Base-by-base conservation (phyloP, 2,329 filamentous ascomycete genomes). In the Diaporthe citrichinensis region DNA sequence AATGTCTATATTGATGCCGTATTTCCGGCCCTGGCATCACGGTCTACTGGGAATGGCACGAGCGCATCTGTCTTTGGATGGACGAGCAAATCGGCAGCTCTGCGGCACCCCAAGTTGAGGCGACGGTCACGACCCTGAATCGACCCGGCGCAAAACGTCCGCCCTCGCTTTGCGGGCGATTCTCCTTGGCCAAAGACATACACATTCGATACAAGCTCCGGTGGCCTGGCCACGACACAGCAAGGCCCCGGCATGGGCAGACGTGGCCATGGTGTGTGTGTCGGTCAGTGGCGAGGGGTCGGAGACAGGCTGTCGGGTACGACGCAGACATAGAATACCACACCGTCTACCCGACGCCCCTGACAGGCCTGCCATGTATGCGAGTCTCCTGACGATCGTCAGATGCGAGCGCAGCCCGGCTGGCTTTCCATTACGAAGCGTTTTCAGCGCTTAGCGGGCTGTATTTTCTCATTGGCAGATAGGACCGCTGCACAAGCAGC, bases 371-470 rank as follows among this genome's bases (percentile, higher is more conserved):
- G 41, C 46, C 49, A 49, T 68, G 51, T 67, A 49, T 55, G 51
- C 46, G 53, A 58, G 58, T 76, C 74, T 76, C 74, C 74, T 76
- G 74, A 76, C 74, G 74, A 76, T 76, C 74, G 72, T 71, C 74
- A 76, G 65, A 74, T 72, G 65, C 74, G 58, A 62, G 71, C 58
- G 10, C 58, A 55, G 58, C 59, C 71, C 58, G 46, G 46, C 46
- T 65, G 44, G 46, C 46, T 62, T 53, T 44, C 55, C 46, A 53
- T 73, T 73, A 65, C 71, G 46, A 68, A 39, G 34, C 59, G 34
- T 75, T 76, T 76, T 49, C 67, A 67, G 75, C 75, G 75, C 75
- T 76, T 74, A 76, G 67, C 75, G 72, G 68, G 75, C 65, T 76
- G 62, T 55, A 71, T 59, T 57, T 58, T 76, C 55, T 72, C 65